Conservation (phyloP, 306 rosid genomes). For the Mimosa bimucronata region DNA sequence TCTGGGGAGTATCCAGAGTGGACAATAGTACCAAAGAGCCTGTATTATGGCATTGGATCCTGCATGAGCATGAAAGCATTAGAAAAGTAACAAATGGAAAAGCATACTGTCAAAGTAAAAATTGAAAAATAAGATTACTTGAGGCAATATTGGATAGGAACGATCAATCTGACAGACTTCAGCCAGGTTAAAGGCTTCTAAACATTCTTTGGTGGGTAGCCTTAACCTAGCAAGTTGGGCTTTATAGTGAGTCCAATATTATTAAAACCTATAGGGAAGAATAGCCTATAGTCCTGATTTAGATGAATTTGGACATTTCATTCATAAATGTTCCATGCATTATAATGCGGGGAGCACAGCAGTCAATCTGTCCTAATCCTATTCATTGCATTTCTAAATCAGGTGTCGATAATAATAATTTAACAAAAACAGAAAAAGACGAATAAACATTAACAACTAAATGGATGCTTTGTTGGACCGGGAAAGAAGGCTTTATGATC, state of each 20-base stretch:
- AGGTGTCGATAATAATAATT: slow-evolving; percentile 12
- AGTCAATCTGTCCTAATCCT: background rate
- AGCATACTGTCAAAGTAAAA: background rate
- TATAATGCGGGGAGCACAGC: background rate
- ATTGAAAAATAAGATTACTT: background rate
- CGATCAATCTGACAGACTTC: no score
- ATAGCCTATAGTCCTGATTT: slow-evolving; percentile 7
- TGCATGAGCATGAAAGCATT: slow-evolving; percentile 22
- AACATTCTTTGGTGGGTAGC: no score
- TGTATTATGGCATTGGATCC: no score
- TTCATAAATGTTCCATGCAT: background rate
- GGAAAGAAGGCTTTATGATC: background rate
- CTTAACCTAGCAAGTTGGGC: slow-evolving; percentile 29
- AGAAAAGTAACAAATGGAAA: slow-evolving; percentile 30
- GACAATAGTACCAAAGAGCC: no score
- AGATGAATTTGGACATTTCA: no score
- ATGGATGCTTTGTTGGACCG: background rate
- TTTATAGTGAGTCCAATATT: slow-evolving; percentile 15
- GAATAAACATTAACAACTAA: slow-evolving; percentile 19
- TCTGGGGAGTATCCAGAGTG: no score
- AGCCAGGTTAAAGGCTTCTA: no score
- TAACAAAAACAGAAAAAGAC: slow-evolving; percentile 11
- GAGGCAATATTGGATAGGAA: no score
- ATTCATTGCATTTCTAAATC: background rate
- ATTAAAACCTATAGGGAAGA: slow-evolving; percentile 8